Conservation (phyloP, 2,329 filamentous ascomycete species). For the Cordyceps farinosa region DNA sequence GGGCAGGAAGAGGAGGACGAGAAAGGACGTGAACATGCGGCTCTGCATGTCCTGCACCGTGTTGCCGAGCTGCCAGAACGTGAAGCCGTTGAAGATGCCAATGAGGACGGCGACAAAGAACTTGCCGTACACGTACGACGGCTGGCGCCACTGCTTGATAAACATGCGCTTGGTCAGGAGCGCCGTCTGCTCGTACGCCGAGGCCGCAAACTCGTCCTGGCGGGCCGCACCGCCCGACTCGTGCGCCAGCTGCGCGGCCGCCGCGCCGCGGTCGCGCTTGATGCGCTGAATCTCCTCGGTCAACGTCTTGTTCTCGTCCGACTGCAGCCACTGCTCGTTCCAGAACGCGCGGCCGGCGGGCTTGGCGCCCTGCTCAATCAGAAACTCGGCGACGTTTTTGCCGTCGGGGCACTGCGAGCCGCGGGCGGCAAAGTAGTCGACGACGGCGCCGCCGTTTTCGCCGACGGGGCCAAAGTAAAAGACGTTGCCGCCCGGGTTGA, state of each 20-base stretch:
- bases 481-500: conserved; percentile 50
- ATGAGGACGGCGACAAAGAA: conserved; percentile 68
- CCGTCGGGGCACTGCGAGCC: conserved; percentile 61
- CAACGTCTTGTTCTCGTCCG: conserved; percentile 55
- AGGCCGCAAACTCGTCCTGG: conserved; percentile 62
- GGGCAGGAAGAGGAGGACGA: conserved; percentile 63
- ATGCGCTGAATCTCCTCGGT: conserved; percentile 63
- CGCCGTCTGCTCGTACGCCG: conserved; percentile 58
- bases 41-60: conserved; percentile 68
- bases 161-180: conserved; percentile 69
- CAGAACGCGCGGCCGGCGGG: conserved; percentile 49
- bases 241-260: conserved; percentile 27
- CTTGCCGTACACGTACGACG: conserved; percentile 73
- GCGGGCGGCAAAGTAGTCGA: conserved; percentile 54
- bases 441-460: conserved; percentile 43
- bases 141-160: conserved; percentile 70
- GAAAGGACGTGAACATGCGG: conserved; percentile 69
- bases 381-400: conserved; percentile 48
- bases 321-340: conserved; percentile 71
- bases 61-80: conserved; percentile 67
- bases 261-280: conserved; percentile 32
- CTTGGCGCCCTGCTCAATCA: conserved; percentile 43
- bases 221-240: conserved; percentile 19
- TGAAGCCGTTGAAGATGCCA: conserved; percentile 77
- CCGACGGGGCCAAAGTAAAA: conserved; percentile 55